Conservation (phyloP, 2,329 filamentous ascomycete species). For the Cercospora sp. region DNA sequence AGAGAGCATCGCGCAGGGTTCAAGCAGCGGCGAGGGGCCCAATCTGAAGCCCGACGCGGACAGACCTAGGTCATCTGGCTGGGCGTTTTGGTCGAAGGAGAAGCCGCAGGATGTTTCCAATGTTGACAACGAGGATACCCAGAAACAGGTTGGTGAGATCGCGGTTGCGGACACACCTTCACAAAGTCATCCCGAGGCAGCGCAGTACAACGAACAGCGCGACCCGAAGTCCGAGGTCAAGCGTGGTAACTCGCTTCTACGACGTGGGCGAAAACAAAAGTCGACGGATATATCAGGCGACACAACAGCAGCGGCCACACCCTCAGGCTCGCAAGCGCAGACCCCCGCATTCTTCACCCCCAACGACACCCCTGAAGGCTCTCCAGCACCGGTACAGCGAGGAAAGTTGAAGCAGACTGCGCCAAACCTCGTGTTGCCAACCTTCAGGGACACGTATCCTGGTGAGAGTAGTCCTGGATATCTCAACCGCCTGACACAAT, state of each 20-base stretch:
- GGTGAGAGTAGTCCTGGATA: conserved; percentile 47
- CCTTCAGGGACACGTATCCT: conserved; percentile 67
- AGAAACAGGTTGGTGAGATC: conserved; percentile 54
- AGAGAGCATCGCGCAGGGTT: conserved; percentile 10
- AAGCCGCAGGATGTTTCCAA: conserved; percentile 44
- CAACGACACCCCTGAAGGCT: conserved; percentile 34
- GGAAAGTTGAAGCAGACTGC: conserved; percentile 36
- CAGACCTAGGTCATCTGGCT: conserved; percentile 58
- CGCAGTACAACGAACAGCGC: conserved; percentile 48
- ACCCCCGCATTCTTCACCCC: conserved; percentile 24
- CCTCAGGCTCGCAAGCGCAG: conserved; percentile 24
- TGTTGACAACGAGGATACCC: conserved; percentile 57
- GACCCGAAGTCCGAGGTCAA: conserved; percentile 24
- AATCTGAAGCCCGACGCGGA: conserved; percentile 21
- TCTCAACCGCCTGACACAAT: conserved; percentile 44
- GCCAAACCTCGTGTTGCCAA: conserved; percentile 67
- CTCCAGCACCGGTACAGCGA: conserved; percentile 30
- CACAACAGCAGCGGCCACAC: conserved; percentile 28
- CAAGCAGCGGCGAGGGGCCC: conserved; percentile 4
- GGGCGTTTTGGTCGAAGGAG: conserved; percentile 78
- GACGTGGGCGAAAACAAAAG: conserved; percentile 29
- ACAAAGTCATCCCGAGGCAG: conserved; percentile 52
- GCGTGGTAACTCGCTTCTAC: conserved; percentile 29
- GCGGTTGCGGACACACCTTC: conserved; percentile 54
- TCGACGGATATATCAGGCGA: conserved; percentile 27